Percentiles rank a stretch among this genome's conserved stretches.
Conservation (phyloP, 2,329 filamentous ascomycete species). For the Lasiodiplodia sp. region DNA sequence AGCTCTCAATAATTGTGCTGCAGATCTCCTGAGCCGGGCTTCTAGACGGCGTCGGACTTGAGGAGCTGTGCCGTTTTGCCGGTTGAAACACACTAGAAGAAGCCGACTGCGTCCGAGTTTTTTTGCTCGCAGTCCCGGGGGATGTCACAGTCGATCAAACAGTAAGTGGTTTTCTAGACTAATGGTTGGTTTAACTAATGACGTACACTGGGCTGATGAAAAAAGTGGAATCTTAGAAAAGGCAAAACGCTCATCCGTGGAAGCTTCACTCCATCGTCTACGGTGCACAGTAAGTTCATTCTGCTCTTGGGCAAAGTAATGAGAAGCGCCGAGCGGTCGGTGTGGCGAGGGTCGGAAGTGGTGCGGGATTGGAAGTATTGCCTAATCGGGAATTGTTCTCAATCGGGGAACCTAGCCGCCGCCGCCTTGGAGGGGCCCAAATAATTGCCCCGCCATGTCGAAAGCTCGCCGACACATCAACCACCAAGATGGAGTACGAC, state of each 20-base stretch:
- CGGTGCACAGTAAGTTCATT: too few species aligned
- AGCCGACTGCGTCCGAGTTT: too few species aligned
- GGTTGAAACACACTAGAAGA: too few species aligned
- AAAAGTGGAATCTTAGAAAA: neutral
- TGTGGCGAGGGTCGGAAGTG: neutral
- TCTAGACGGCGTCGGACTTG: too few species aligned
- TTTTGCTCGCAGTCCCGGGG: too few species aligned
- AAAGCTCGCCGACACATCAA: neutral
- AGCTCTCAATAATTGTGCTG: too few species aligned
- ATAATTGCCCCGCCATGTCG: conserved; percentile 9
- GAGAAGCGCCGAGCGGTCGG: neutral
- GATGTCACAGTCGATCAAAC: too few species aligned
- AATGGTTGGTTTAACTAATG: neutral
- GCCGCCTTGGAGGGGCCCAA: conserved; percentile 26
- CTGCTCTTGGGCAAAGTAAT: neutral
- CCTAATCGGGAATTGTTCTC: too few species aligned
- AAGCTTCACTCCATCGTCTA: neutral
- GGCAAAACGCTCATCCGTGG: too few species aligned
- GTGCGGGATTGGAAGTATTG: neutral
- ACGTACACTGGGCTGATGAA: neutral
- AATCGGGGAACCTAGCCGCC: conserved; percentile 15
- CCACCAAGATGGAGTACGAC: conserved; percentile 72
- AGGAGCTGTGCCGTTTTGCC: too few species aligned
- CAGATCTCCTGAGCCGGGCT: too few species aligned
- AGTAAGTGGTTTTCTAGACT: too few species aligned